Evolutionary conservation across 1,284 basidiomycete genomes (phyloP), one percentile per base, ranked within the genome.

Genomic region (Gymnopus androsaceus): DNA sequence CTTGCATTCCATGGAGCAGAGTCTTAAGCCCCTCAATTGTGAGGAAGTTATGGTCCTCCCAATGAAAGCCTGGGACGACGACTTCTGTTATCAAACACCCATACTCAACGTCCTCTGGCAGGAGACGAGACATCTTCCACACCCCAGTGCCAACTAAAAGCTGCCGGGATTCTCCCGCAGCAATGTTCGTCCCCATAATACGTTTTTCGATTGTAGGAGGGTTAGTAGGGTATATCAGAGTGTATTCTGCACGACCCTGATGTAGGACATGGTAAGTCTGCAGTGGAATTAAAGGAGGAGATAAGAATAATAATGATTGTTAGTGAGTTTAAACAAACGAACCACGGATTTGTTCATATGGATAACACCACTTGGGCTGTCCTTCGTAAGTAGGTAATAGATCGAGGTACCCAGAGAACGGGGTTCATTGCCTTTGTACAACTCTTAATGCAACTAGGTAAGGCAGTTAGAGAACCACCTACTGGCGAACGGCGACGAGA

Each of bases 241-340:
- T 80, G 63, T 82, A 81, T 54, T 75, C 72, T 1, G 73, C 75
- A 4, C 78, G 73, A 2, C 78, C 79, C 52, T 77, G 73, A 60
- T 82, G 79, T 12, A 74, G 70, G 19, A 77, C 70, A 58, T 81
- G 79, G 66, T 79, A 77, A 3, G 76, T 81, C 78, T 81, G 57
- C n/a, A n/a, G n/a, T n/a, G n/a, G n/a, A n/a, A n/a, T n/a, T n/a
- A n/a, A n/a, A n/a, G n/a, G n/a, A n/a, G n/a, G n/a, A n/a, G n/a
- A n/a, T 19, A 34, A 7, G 8, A 17, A n/a, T 33, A 23, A 8
- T 21, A 53, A 17, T 44, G 40, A 33, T 33, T 12, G 42, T 15
- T 42, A 23, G 21, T 3, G 48, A 8, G 40, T 48, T 45, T 30
- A 21, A 51, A 23, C 3, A 4, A 9, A 64, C 73, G 30, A 60